Base-by-base conservation (phyloP, 2,329 filamentous ascomycete genomes). In the Parasarocladium wereldwijsianum region DNA sequence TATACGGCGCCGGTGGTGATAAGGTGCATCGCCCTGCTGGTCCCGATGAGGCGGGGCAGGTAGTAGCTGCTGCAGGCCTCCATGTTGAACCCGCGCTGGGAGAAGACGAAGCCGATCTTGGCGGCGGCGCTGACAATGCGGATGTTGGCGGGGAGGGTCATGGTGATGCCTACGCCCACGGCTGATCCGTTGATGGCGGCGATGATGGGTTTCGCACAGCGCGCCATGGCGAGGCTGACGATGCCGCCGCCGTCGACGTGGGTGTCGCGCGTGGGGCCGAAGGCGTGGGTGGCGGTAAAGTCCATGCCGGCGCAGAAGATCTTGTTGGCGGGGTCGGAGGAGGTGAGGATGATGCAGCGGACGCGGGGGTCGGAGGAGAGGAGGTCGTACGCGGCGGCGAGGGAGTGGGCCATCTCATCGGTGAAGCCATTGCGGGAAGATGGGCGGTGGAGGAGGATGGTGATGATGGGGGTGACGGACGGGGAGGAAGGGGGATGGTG, bases 61-160 rank as follows among this genome's bases (percentile, higher is more conserved):
- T 81, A 85, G 50, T 67, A 85, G 7, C 70, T 75, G 29, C 65
- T 72, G 44, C 69, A 76, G 1, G 75, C 77, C 51, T 86, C 80
- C 67, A 80, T 76, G 35, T 71, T 62, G 42, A 85, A 61, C 1
- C 78, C 79, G 24, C 78, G 63, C 16, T 76, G 66, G 15, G 66
- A 62, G 49, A 85, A 86, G 12, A 83, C 76, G 45, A 84, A 81
- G 31, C 78, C 79, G 37, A 84, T 66, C 44, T 77, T 78, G 3
- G 76, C 73, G 8, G 55, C 51, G 23, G 54, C 46, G 38, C 66
- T 70, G 23, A 58, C 69, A 37, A 76, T 42, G 29, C 64, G 56
- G 31, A 69, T 57, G 28, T 57, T 59, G 31, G 62, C 64, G 2
- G 70, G 60, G 4, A 75, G 55, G 17, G 68, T 69, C 62, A 73